Evolutionary conservation across 1,284 basidiomycete species (phyloP).

Genomic region (Pseudozyma hubeiensis): DNA sequence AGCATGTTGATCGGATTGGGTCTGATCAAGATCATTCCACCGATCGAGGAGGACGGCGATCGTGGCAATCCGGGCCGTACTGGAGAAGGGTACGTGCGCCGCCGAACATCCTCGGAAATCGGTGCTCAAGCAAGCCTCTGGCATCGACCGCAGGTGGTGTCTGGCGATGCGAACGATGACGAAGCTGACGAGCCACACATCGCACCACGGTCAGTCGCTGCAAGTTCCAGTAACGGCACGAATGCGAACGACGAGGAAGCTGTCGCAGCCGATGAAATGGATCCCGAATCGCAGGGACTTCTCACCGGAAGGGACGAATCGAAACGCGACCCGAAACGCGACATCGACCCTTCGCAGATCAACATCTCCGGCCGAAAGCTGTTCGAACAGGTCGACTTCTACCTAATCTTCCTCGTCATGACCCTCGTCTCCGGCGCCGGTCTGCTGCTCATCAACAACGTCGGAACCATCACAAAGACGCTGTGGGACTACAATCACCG

Average conservation of each 20-base stretch:
- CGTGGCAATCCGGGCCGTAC: not conserved
- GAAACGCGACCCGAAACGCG: slow-evolving; percentile 8
- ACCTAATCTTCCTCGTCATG: slow-evolving; percentile 78
- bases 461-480: slow-evolving; percentile 88
- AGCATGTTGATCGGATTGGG: slow-evolving; percentile 79
- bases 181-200: slow-evolving; percentile 15
- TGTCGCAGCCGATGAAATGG: not conserved
- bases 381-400: slow-evolving; percentile 76
- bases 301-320: slow-evolving; percentile 30
- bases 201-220: not conserved
- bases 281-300: slow-evolving; percentile 34
- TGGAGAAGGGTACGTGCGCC: slow-evolving; percentile 11
- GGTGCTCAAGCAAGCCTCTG: slow-evolving; percentile 51
- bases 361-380: slow-evolving; percentile 73
- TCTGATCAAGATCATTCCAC: slow-evolving; percentile 75
- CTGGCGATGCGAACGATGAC: slow-evolving; percentile 32
- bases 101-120: slow-evolving; percentile 55
- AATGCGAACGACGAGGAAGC: not conserved
- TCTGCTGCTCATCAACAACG: slow-evolving; percentile 94
- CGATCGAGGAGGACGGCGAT: slow-evolving; percentile 23
- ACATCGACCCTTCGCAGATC: slow-evolving; percentile 25
- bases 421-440: slow-evolving; percentile 86
- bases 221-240: slow-evolving; percentile 2
- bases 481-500: slow-evolving; percentile 78
- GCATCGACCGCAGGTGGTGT: slow-evolving; percentile 34